phyloP scores from a whole-genome alignment of 2,329 filamentous ascomycete species.

The Acrocalymma vagum region DNA sequence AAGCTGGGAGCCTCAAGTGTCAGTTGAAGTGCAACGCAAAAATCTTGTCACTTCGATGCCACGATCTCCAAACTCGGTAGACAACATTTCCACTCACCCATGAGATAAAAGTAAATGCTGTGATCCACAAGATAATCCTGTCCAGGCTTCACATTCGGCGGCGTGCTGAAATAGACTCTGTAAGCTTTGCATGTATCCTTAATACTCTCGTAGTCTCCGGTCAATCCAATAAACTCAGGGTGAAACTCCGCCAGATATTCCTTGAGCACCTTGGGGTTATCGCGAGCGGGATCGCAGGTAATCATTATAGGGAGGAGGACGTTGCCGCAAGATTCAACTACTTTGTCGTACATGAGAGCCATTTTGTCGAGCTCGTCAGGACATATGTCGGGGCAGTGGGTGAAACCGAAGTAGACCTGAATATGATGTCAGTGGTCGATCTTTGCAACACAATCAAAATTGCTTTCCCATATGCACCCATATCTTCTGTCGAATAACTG shows the following conservation, averaged over 20 bases:
- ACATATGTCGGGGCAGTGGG: slow-evolving; percentile 97
- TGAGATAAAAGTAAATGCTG: slow-evolving; percentile 99
- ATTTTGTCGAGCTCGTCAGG: slow-evolving; percentile 99
- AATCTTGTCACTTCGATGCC: no score
- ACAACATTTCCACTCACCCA: slow-evolving; percentile 65
- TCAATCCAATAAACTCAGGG: slow-evolving; percentile 82
- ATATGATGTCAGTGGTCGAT: slow-evolving; percentile 10
- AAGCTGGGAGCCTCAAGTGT: background rate
- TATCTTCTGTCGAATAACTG: slow-evolving; percentile 1
- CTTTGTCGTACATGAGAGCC: slow-evolving; percentile 88
- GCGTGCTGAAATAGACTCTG: slow-evolving; percentile 96
- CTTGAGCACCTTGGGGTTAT: slow-evolving; percentile 85
- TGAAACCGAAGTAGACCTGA: slow-evolving; percentile 97
- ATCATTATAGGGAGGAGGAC: slow-evolving; percentile 85
- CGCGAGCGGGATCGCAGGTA: slow-evolving; percentile 92
- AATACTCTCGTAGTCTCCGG: slow-evolving; percentile 91
- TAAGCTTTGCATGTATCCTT: slow-evolving; percentile 96
- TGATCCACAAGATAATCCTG: slow-evolving; percentile 98
- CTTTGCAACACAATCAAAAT: background rate
- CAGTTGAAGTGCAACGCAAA: no score
- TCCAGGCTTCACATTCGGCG: slow-evolving; percentile 84
- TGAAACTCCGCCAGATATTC: slow-evolving; percentile 93
- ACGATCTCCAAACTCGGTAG: background rate
- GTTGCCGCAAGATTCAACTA: slow-evolving; percentile 57
- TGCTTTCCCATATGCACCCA: background rate